Conservation (phyloP, 1,284 basidiomycete species). For the Farysia itapuensis region DNA sequence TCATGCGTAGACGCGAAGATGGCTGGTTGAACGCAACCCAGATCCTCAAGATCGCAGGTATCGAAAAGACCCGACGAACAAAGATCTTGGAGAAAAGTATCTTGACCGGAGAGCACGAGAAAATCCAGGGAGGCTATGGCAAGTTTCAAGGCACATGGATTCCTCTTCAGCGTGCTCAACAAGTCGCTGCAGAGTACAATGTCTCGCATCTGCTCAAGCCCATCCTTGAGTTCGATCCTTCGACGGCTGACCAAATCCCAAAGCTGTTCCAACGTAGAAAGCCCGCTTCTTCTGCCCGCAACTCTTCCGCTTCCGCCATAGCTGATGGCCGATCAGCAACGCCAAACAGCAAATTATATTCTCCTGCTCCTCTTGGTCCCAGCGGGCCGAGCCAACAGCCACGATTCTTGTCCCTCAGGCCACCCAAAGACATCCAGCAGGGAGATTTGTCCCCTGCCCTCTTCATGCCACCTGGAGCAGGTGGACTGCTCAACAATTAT, state of each 20-base stretch:
- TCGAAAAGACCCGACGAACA: conserved; percentile 92
- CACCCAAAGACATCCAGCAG: conserved; percentile 33
- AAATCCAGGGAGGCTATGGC: conserved; percentile 98
- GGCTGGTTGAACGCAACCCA: conserved; percentile 94
- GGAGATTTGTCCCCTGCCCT: conserved; percentile 27
- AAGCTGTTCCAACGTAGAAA: conserved; percentile 41
- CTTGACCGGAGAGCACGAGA: conserved; percentile 91
- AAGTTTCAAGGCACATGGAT: conserved; percentile 99
- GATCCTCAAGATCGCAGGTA: conserved; percentile 96
- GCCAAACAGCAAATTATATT: conserved; percentile 16
- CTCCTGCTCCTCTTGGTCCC: conserved; percentile 21
- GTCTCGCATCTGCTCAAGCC: conserved; percentile 57
- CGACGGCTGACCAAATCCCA: conserved; percentile 45
- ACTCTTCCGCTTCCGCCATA: conserved; percentile 39
- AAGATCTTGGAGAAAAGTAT: conserved; percentile 99
- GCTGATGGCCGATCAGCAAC: conserved; percentile 16
- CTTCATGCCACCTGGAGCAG: conserved; percentile 39
- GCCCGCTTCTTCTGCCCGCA: conserved; percentile 31
- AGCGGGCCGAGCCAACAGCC: conserved; percentile 45
- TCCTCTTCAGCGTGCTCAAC: conserved; percentile 53
- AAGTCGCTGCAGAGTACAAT: conserved; percentile 55
- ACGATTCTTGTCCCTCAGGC: conserved; percentile 48
- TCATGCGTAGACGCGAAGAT: conserved; percentile 93
- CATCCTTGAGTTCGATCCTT: conserved; percentile 56
- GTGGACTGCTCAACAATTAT: conserved; percentile 28